Percentiles rank a stretch among this genome's conserved stretches.
These are phyloP conservation scores for Calonectria ilicicola DNA, from an alignment of 2,329 filamentous ascomycete genomes.

Conservation along the genomic window DNA sequence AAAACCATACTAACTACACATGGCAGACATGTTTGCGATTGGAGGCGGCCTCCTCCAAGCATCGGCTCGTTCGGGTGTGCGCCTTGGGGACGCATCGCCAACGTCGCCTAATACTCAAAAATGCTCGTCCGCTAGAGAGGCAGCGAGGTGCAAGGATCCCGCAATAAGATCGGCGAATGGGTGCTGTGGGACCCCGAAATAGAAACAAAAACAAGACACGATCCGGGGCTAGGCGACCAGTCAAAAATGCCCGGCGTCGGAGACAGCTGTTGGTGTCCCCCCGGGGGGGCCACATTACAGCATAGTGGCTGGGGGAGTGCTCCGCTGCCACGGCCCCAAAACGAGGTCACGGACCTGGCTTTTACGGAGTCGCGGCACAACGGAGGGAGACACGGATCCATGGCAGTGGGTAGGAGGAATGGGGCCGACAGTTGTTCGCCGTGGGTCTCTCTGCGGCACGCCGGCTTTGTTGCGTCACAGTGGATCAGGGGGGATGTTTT, in stretches of 20 bases:
- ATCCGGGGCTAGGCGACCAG: background rate
- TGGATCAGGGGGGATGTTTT: constrained; percentile 1
- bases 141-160: background rate
- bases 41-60: background rate
- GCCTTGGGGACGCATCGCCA: background rate
- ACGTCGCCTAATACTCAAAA: background rate
- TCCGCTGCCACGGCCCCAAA: background rate
- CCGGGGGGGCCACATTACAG: background rate
- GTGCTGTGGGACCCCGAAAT: background rate
- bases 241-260: background rate
- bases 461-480: constrained; percentile 23
- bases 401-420: background rate
- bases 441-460: background rate
- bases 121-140: background rate
- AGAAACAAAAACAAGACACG: background rate
- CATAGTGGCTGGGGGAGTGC: background rate
- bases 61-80: background rate
- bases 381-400: constrained; percentile 7
- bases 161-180: background rate
- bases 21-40: background rate
- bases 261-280: no score
- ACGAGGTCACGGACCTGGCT: constrained; percentile 3
- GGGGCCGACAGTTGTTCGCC: background rate
- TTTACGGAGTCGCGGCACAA: background rate
- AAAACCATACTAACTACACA: background rate